Base-by-base conservation (phyloP, 495 filamentous ascomycete genomes). In the Stereocaulon alpinum region DNA sequence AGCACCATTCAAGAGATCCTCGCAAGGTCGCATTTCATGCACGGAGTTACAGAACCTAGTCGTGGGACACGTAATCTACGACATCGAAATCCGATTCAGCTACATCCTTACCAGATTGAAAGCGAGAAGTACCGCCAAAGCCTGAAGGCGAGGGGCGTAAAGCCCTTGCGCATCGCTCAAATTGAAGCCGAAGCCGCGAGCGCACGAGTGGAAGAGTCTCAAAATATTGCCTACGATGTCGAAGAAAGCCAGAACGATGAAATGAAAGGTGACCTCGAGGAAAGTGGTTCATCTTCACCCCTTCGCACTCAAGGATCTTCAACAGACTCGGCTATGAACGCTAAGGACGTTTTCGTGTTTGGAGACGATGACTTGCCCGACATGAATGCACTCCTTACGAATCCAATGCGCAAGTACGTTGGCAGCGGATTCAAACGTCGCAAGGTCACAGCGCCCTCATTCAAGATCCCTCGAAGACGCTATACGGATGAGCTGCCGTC, bases 91-190 rank as follows among this genome's bases (percentile, higher is more conserved):
- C 81, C 86, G 3, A 88, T 88, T 37, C 87, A 91, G 65, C 69
- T 88, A 53, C 85, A 88, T 62, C 87, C 87, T 0, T 91, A 89
- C 66, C 68, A 80, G 2, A 64, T 86, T 6, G 87, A 91, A 64
- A 77, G 77, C 63, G 85, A 77, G n/a, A 80, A 80, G 58, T 88
- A 89, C 66, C 74, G 76, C 22, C 77, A 66, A 9, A 73, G 76
- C 10, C 77, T 88, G 67, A 82, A 78, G 56, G 79, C 79, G 6
- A 72, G 82, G 44, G 86, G 86, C 0, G 60, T 89, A 9, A 81
- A 78, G 59, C 85, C 86, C 0, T 70, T 89, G 40, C 79, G 76
- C 50, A 69, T 87, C 40, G 68, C 72, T 30, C 55, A 64, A 22
- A 60, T 59, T 20, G 48, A 71, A 49, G 59, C 68, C 52, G 54